Evolutionary conservation across 257 asterid species (phyloP).

Genomic region (Salvia hispanica): DNA sequence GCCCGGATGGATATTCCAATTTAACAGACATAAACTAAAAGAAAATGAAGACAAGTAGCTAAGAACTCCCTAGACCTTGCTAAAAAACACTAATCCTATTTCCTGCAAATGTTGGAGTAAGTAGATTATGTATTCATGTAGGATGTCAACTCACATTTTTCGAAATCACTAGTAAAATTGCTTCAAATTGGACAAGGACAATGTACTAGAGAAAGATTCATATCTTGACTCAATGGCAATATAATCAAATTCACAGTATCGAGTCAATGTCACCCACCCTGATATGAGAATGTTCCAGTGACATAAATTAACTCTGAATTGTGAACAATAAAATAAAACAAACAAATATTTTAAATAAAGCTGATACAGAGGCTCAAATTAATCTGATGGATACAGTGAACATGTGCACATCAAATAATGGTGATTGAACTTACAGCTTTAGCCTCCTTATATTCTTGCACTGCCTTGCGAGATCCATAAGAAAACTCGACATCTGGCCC

Average conservation of each 20-base stretch:
- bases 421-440: constrained; percentile 45
- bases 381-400: constrained; percentile 17
- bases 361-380: constrained; percentile 6
- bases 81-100: not conserved
- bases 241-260: not conserved
- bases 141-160: not conserved
- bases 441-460: constrained; percentile 83
- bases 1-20: not conserved
- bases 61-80: constrained; percentile 1
- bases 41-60: not conserved
- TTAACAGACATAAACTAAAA: not conserved
- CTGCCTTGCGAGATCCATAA: constrained; percentile 82
- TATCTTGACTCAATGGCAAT: not conserved
- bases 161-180: not conserved
- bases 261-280: not conserved
- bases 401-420: not conserved
- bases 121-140: not conserved
- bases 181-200: constrained; percentile 13
- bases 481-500: constrained; percentile 67
- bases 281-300: constrained; percentile 13
- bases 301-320: not conserved
- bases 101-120: constrained; percentile 2
- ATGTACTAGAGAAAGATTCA: constrained; percentile 6
- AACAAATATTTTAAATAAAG: not conserved
- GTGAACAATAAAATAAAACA: not conserved